phyloP scores from a whole-genome alignment of 2,329 filamentous ascomycete species.

The Scopulariopsis brevicaulis region DNA sequence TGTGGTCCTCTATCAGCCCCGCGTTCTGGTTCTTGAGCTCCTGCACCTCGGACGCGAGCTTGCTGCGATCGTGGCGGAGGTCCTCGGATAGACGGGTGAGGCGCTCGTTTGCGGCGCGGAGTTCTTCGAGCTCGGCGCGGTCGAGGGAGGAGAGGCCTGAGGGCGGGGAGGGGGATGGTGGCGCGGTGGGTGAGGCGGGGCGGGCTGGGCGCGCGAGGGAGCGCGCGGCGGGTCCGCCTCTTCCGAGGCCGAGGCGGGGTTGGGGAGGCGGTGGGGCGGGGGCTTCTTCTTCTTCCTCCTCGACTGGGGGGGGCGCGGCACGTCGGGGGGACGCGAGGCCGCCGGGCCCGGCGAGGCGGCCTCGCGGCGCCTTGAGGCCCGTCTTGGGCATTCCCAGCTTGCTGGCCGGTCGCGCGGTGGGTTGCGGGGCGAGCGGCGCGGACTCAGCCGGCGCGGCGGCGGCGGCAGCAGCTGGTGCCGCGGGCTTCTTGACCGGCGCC shows the following conservation, averaged over 20 bases:
- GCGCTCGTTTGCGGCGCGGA: conserved; percentile 73
- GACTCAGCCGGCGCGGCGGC: conserved; percentile 30
- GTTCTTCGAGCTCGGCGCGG: conserved; percentile 81
- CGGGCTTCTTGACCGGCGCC: conserved; percentile 32
- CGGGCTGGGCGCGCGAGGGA: conserved; percentile 63
- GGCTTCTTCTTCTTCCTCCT: conserved; percentile 42
- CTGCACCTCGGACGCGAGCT: conserved; percentile 75
- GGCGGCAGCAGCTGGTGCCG: conserved; percentile 21
- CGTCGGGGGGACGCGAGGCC: conserved; percentile 41
- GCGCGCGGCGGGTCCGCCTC: conserved; percentile 74
- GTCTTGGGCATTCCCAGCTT: conserved; percentile 44
- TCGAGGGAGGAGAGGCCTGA: conserved; percentile 67
- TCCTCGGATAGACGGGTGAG: conserved; percentile 68
- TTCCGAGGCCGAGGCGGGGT: conserved; percentile 55
- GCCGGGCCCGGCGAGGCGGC: conserved; percentile 38
- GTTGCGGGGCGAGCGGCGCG: conserved; percentile 45
- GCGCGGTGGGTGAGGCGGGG: conserved; percentile 38
- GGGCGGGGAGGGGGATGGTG: conserved; percentile 28
- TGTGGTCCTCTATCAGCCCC: conserved; percentile 93
- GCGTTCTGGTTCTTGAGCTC: conserved; percentile 97
- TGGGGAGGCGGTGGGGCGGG: conserved; percentile 36
- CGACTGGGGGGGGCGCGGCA: conserved; percentile 33
- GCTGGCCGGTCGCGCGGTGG: conserved; percentile 39
- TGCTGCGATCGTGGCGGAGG: conserved; percentile 68
- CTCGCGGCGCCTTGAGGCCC: conserved; percentile 50